Evolutionary conservation across 106 monocot species (phyloP).

Genomic region (Apostasia shenzhenica): DNA sequence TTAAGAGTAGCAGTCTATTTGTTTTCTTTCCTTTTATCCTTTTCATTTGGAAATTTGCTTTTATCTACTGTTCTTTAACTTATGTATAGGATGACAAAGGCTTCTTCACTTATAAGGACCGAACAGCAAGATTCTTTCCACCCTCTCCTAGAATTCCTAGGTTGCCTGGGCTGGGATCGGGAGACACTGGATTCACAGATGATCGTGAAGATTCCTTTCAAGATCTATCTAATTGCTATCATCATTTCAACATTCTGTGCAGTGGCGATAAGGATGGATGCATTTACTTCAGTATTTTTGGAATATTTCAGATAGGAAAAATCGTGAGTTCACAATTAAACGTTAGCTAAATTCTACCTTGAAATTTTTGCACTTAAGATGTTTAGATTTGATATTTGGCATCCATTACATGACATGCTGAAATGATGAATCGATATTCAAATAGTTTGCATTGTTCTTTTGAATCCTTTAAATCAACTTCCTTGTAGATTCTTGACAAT

Average conservation of each 20-base stretch:
- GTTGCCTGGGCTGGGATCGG: conserved; percentile 68
- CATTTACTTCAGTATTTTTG: conserved; percentile 96
- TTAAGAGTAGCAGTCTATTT: no score
- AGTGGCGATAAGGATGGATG: conserved; percentile 85
- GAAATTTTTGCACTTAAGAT: no score
- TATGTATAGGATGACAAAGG: conserved; percentile 26
- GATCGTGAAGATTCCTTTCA: conserved; percentile 63
- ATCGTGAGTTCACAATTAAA: conserved; percentile 52
- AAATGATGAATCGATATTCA: no score
- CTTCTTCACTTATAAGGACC: conserved; percentile 62
- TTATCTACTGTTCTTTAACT: neutral
- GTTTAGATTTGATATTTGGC: no score
- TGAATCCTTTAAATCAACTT: no score
- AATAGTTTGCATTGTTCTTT: no score
- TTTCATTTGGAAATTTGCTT: neutral
- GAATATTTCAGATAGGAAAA: conserved; percentile 89
- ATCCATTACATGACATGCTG: no score
- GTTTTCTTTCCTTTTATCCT: no score
- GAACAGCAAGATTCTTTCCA: conserved; percentile 86
- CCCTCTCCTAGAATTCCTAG: conserved; percentile 81
- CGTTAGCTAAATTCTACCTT: no score
- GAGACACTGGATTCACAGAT: conserved; percentile 56
- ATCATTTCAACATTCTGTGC: conserved; percentile 80
- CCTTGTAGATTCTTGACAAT: no score
- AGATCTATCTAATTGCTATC: conserved; percentile 48